Base-by-base conservation (phyloP, 805 yeast genomes). In the Kodamaea jinghongensis region DNA sequence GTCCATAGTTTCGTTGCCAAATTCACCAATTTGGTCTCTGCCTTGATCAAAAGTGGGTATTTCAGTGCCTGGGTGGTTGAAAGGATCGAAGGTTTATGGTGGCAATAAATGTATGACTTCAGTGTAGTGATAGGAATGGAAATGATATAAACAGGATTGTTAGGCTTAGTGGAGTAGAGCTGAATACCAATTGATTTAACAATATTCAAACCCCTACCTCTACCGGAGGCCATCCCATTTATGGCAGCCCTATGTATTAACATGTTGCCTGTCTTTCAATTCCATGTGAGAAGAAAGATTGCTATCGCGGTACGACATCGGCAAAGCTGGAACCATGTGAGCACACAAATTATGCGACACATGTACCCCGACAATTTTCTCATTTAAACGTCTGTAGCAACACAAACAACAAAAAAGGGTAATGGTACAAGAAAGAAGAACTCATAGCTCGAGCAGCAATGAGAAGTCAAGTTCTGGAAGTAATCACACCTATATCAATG, bases 41-140 rank as follows among this genome's bases (percentile, higher is more conserved):
- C 31, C 36, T 56, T 60, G 11, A 73, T 68, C n/a, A 56, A 26
- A 42, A 56, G 45, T 6, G 71, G 70, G 32, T 60, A 47, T 22
- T 51, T 48, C 13, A 57, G 48, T 10, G 46, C 33, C 44, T 65
- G 68, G 10, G 54, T 43, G 14, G 48, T 34, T 36, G 49, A 48
- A 16, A 68, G 50, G 2, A 60, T 45, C 4, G 51, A 36, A 1
- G 65, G 63, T 31, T 54, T 68, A 51, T 80, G 81, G 58, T 83
- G 84, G 63, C 87, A 86, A 55, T 81, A 81, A 17, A 89, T 60
- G 56, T 77, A 83, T 3, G 86, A 72, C 43, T 74, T 73, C 37
- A 68, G 57, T 3, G 78, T 65, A 4, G 91, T 81, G 17, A 89
- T 67, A 5, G 96, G 96, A 4, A 88, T 65, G 2, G 87, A 76